Conservation (phyloP, 306 rosid genomes). For the Benincasa hispida region DNA sequence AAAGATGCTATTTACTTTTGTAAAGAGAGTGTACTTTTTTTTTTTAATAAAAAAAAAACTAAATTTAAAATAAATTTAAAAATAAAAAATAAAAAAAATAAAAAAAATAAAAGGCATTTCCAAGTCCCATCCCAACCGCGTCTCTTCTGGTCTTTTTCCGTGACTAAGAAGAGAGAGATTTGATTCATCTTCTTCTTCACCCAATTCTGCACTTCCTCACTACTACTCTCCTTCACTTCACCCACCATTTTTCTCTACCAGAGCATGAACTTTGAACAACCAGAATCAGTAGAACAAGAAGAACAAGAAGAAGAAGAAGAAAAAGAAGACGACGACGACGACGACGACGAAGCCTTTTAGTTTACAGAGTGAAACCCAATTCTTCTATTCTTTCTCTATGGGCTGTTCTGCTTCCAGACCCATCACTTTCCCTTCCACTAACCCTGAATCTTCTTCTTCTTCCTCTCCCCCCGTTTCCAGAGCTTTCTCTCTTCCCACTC, state of each 20-base stretch:
- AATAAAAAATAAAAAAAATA: no score
- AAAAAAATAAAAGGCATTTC: neutral
- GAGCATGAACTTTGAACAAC: neutral
- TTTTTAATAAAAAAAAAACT: no score
- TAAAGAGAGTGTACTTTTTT: neutral
- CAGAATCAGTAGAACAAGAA: neutral
- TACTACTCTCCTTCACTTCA: neutral
- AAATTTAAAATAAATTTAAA: no score
- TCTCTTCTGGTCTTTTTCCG: neutral
- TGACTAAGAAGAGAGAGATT: neutral
- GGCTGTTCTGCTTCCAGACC: slow-evolving; percentile 85
- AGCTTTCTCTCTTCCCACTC: slow-evolving; percentile 46
- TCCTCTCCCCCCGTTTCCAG: slow-evolving; percentile 18
- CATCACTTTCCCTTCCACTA: slow-evolving; percentile 24
- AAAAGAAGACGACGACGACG: no score
- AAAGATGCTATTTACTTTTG: neutral
- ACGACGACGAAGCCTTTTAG: neutral
- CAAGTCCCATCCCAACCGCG: neutral
- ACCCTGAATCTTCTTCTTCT: slow-evolving; percentile 16
- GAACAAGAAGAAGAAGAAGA: neutral
- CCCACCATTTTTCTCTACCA: neutral
- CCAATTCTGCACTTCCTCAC: neutral
- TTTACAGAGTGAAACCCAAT: neutral
- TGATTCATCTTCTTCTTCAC: neutral
- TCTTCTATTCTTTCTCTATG: slow-evolving; percentile 20